These are phyloP conservation scores for Clonostachys sp. DNA, from an alignment of 2,329 filamentous ascomycete genomes.

Conservation along the genomic window DNA sequence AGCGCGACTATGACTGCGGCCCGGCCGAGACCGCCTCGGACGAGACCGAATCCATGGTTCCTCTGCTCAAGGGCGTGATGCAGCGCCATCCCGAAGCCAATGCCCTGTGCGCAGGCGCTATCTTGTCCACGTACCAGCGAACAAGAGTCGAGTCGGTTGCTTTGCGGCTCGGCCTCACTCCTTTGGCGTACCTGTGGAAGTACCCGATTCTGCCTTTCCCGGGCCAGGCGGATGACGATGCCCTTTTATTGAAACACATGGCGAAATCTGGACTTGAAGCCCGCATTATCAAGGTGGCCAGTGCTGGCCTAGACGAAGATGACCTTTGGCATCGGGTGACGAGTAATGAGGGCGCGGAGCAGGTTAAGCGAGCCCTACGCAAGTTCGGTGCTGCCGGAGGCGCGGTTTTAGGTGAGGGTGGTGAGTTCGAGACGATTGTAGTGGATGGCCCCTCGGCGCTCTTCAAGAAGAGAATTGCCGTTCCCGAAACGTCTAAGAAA, in stretches of 20 bases:
- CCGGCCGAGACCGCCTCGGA: slow-evolving; percentile 38
- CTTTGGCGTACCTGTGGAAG: slow-evolving; percentile 89
- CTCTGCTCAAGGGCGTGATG: slow-evolving; percentile 66
- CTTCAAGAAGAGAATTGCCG: slow-evolving; percentile 67
- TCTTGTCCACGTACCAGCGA: slow-evolving; percentile 91
- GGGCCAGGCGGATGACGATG: slow-evolving; percentile 28
- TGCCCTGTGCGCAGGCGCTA: slow-evolving; percentile 85
- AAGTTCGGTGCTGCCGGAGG: slow-evolving; percentile 66
- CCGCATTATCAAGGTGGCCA: slow-evolving; percentile 93
- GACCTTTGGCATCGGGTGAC: slow-evolving; percentile 81
- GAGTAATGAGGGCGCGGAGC: slow-evolving; percentile 38
- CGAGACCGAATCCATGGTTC: slow-evolving; percentile 84
- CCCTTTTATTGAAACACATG: slow-evolving; percentile 77
- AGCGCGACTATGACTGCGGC: slow-evolving; percentile 59
- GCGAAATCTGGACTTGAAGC: slow-evolving; percentile 71
- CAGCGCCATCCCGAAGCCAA: slow-evolving; percentile 72
- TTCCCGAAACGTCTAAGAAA: slow-evolving; percentile 48
- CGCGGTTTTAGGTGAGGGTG: slow-evolving; percentile 83
- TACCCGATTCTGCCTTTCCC: slow-evolving; percentile 67
- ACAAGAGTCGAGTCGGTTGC: slow-evolving; percentile 94
- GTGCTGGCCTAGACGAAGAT: slow-evolving; percentile 75
- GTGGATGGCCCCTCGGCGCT: slow-evolving; percentile 70
- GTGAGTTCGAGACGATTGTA: slow-evolving; percentile 93
- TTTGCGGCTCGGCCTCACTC: slow-evolving; percentile 72
- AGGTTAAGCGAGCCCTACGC: slow-evolving; percentile 48